Conservation (phyloP, 2,329 filamentous ascomycete species). For the Botrytis cinerea region DNA sequence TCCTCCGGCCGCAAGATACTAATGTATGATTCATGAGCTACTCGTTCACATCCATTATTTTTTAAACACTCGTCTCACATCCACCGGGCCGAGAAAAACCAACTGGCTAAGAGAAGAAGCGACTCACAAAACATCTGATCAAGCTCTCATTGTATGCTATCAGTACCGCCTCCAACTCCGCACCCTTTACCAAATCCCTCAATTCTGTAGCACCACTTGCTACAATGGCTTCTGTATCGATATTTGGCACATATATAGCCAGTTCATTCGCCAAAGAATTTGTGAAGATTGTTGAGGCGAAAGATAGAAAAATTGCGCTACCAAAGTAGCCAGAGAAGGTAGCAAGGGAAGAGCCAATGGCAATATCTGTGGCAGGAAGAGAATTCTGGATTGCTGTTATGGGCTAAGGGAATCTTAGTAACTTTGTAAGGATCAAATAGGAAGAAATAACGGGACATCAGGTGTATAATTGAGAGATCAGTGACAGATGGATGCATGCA, state of each 20-base stretch:
- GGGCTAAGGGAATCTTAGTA: not conserved
- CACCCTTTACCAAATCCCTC: not conserved
- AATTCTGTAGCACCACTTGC: not conserved
- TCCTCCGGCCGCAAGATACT: not conserved
- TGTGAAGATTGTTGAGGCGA: not conserved
- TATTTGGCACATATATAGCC: not conserved
- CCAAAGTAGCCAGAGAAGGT: not conserved
- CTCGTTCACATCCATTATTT: not conserved
- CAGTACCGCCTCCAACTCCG: not conserved
- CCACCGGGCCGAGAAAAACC: not conserved
- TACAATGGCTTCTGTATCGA: not conserved
- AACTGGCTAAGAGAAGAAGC: not conserved
- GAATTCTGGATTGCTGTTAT: slow-evolving; percentile 1
- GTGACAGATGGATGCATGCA: not conserved
- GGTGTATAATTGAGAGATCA: not conserved
- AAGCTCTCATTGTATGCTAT: not conserved
- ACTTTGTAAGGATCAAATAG: not conserved
- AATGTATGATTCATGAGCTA: not conserved
- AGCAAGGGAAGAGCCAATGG: not conserved
- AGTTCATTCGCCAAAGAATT: not conserved
- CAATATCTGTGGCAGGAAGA: not conserved
- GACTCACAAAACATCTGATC: not conserved
- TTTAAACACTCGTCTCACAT: not conserved
- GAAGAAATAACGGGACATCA: not conserved
- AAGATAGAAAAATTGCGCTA: not conserved